A percentile compares a stretch with the other conserved stretches of the same genome.
phyloP scores from a whole-genome alignment of 768 basidiomycete genomes.

The Sporobolomyces phaffii region DNA sequence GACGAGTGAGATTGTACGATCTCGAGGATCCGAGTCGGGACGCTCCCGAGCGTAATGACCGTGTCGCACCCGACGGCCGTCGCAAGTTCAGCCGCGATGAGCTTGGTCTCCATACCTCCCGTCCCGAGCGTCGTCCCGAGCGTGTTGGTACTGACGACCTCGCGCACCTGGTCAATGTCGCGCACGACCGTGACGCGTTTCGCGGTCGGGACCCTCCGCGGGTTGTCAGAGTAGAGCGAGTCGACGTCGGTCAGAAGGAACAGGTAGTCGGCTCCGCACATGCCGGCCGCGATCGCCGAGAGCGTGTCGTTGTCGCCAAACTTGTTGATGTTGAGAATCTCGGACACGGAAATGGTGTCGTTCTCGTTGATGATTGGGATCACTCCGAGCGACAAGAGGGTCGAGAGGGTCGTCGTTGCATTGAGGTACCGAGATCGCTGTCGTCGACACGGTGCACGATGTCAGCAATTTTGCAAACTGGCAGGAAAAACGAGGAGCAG shows the following conservation, averaged over 20 bases:
- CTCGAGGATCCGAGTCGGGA: conserved; percentile 64
- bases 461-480: too few relatives aligned
- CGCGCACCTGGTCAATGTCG: conserved; percentile 72
- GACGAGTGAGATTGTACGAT: conserved; percentile 71
- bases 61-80: conserved; percentile 91
- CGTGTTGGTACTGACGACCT: conserved; percentile 84
- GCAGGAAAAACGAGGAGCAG: too few relatives aligned
- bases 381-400: conserved; percentile 85
- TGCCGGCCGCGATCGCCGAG: conserved; percentile 92
- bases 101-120: conserved; percentile 98
- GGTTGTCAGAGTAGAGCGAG: conserved; percentile 89
- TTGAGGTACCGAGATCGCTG: conserved; percentile 93
- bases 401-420: conserved; percentile 89
- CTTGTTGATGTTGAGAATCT: conserved; percentile 65
- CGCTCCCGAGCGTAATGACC: conserved; percentile 76
- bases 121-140: conserved; percentile 90
- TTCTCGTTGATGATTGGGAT: conserved; percentile 99
- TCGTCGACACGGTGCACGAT: conserved; percentile 18
- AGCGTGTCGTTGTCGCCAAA: conserved; percentile 99
- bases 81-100: conserved; percentile 96
- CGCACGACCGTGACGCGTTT: conserved; percentile 72
- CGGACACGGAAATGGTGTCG: conserved; percentile 95
- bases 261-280: conserved; percentile 96
- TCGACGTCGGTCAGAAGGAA: conserved; percentile 96
- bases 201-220: conserved; percentile 53